phyloP scores from a whole-genome alignment of 2,329 filamentous ascomycete species.

The Nemania sp. region DNA sequence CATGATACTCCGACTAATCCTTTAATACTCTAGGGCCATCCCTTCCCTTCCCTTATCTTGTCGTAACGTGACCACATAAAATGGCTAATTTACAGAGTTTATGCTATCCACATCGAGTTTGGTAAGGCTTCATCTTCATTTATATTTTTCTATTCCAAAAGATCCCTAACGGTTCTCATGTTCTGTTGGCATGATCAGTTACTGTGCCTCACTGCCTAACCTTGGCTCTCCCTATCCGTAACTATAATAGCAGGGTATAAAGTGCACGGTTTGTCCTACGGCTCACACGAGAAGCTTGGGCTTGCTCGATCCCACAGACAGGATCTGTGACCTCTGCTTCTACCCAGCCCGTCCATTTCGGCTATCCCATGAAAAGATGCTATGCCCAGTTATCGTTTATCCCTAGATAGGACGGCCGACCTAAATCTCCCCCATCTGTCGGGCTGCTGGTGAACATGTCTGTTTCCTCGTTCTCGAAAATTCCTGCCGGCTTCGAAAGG shows the following conservation, averaged over 20 bases:
- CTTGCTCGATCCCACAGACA: neutral
- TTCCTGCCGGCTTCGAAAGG: neutral
- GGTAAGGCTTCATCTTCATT: slow-evolving; percentile 6
- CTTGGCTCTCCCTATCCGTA: neutral
- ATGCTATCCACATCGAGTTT: too few species aligned
- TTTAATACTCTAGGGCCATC: too few species aligned
- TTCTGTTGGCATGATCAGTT: neutral
- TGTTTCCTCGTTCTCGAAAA: neutral
- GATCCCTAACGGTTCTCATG: neutral
- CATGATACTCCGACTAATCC: neutral
- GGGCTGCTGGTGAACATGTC: neutral
- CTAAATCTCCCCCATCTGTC: neutral
- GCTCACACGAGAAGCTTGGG: neutral
- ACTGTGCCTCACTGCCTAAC: neutral
- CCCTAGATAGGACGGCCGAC: neutral
- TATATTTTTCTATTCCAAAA: slow-evolving; percentile 21
- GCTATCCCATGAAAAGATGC: neutral
- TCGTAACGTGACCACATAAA: too few species aligned
- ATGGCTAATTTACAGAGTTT: too few species aligned
- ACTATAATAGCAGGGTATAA: neutral
- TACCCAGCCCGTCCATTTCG: too few species aligned
- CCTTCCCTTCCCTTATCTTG: too few species aligned
- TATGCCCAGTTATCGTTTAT: neutral
- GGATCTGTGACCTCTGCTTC: neutral
- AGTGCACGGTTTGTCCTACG: neutral